Conservation (phyloP, 169 alveolate species). For the Plasmodium vivax region DNA sequence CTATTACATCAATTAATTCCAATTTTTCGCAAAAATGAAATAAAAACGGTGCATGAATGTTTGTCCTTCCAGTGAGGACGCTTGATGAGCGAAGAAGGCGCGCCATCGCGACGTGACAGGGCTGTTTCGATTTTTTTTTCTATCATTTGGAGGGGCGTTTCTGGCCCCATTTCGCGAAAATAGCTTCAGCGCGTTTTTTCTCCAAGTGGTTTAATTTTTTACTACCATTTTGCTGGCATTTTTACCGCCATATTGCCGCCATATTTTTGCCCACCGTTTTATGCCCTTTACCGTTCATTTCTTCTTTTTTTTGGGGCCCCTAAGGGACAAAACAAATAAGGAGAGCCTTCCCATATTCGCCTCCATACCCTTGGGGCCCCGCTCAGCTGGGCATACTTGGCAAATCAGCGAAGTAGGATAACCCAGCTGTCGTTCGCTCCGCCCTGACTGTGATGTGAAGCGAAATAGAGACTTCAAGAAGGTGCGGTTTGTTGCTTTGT, state of each 20-base stretch:
- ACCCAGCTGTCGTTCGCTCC: not conserved
- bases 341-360: not conserved
- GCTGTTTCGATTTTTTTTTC: not conserved
- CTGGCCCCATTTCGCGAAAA: not conserved
- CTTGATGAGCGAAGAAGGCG: not conserved
- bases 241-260: not conserved
- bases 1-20: not conserved
- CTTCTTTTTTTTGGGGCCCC: not conserved
- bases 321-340: not conserved
- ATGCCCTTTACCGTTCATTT: not conserved
- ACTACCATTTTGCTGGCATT: not conserved
- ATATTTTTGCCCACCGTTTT: not conserved
- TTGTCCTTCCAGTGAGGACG: not conserved
- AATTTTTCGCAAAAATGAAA: not conserved
- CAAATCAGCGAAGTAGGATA: not conserved
- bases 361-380: not conserved
- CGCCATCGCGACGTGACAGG: not conserved
- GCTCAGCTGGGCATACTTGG: not conserved
- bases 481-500: not conserved
- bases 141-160: not conserved
- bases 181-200: not conserved
- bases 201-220: not conserved
- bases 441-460: not conserved
- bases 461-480: not conserved
- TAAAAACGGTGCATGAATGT: not conserved